Evolutionary conservation across 1,139 yeast genomes (phyloP).

Genomic region (Blastobotrys apis): DNA sequence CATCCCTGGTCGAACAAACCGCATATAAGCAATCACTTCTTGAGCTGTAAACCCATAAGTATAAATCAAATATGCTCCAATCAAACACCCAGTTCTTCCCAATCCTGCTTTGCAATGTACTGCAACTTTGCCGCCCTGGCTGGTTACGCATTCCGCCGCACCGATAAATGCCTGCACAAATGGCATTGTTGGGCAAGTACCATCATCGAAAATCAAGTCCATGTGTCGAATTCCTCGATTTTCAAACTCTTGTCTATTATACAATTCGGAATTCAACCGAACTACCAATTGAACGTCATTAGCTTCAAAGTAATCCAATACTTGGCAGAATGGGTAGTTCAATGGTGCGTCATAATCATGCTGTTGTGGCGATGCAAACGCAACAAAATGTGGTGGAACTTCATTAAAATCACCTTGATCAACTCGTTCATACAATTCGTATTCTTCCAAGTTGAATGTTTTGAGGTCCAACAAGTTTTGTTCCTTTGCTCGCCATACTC

Average conservation of each 20-base stretch:
- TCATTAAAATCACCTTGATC: conserved; percentile 96
- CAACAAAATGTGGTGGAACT: conserved; percentile 87
- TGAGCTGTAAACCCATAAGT: conserved; percentile 96
- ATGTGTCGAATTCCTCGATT: conserved; percentile 80
- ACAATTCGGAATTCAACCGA: conserved; percentile 83
- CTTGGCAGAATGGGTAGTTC: conserved; percentile 55
- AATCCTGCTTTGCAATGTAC: conserved; percentile 98
- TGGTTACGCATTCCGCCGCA: conserved; percentile 84
- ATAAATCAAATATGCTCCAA: conserved; percentile 93
- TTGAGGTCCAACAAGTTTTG: conserved; percentile 83
- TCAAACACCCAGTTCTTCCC: conserved; percentile 95
- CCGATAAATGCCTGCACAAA: conserved; percentile 90
- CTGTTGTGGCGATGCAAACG: conserved; percentile 96
- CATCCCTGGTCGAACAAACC: conserved; percentile 97
- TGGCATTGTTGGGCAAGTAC: conserved; percentile 94
- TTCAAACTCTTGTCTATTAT: conserved; percentile 79
- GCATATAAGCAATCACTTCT: conserved; percentile 94
- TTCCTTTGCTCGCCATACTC: conserved; percentile 98
- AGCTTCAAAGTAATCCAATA: conserved; percentile 65
- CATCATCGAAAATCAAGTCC: conserved; percentile 96
- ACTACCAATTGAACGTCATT: conserved; percentile 85
- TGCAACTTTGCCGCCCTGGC: conserved; percentile 86
- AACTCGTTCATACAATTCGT: conserved; percentile 90
- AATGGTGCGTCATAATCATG: conserved; percentile 38
- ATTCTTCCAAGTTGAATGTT: conserved; percentile 81